These are phyloP conservation scores for Naganishia albida DNA, from an alignment of 1,284 basidiomycete species.

Conservation along the genomic window DNA sequence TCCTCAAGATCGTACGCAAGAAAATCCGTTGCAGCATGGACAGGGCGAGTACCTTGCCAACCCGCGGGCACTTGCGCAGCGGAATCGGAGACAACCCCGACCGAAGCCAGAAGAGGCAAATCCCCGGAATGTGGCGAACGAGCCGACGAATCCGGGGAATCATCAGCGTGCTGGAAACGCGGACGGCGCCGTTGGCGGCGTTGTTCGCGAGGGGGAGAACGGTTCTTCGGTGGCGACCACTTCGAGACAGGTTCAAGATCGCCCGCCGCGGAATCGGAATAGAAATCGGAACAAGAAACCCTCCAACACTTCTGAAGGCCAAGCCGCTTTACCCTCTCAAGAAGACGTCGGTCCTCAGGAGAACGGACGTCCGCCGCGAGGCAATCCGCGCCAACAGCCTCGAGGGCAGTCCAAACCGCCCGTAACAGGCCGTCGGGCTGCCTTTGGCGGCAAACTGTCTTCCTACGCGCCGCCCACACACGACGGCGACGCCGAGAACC, in stretches of 20 bases:
- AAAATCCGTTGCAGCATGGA: constrained; percentile 37
- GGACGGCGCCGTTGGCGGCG: constrained; percentile 11
- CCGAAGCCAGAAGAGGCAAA: too few species aligned
- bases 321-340: background rate
- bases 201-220: background rate
- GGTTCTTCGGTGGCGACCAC: background rate
- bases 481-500: constrained; percentile 21
- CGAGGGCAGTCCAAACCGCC: background rate
- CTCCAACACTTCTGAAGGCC: background rate
- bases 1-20: background rate
- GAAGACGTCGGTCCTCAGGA: background rate
- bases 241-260: background rate
- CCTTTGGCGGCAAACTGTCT: constrained; percentile 31
- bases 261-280: constrained; percentile 15
- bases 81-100: too few species aligned
- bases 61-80: background rate
- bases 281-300: constrained; percentile 8
- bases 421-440: constrained; percentile 25
- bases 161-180: constrained; percentile 3
- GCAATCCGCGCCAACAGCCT: constrained; percentile 1
- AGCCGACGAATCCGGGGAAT: background rate
- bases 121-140: background rate
- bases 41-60: constrained; percentile 41
- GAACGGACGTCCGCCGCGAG: constrained; percentile 1
- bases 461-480: constrained; percentile 2